A percentile compares a stretch with the other conserved stretches of the same genome.
phyloP scores from a whole-genome alignment of 768 basidiomycete species.

The Crassisporium funariophilum region DNA sequence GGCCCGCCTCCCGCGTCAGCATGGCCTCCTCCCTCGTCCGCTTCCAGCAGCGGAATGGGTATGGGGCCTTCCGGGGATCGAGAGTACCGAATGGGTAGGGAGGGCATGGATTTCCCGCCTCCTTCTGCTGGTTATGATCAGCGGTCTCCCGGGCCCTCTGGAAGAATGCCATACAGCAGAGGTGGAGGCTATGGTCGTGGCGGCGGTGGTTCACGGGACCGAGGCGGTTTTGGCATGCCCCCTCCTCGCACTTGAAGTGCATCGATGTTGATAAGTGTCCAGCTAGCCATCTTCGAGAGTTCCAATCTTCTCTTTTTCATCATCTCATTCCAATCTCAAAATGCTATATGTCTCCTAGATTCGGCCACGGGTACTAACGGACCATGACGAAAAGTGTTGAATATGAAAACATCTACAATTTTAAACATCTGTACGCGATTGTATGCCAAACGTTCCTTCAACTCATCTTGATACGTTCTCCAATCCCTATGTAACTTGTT shows the following conservation, averaged over 20 bases:
- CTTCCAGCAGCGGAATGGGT: slow-evolving; percentile 18
- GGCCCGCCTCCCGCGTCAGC: slow-evolving; percentile 15
- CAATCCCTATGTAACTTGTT: too few relatives aligned
- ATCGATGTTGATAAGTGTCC: too few relatives aligned
- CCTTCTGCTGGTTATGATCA: slow-evolving; percentile 37
- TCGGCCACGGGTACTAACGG: too few relatives aligned
- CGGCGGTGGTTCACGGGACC: slow-evolving; percentile 16
- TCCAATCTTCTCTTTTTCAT: too few relatives aligned
- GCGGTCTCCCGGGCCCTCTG: slow-evolving; percentile 32
- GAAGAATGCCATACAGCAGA: slow-evolving; percentile 17
- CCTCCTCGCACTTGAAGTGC: slow-evolving; percentile 6
- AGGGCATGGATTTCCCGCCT: slow-evolving; percentile 25
- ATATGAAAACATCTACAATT: too few relatives aligned
- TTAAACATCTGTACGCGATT: too few relatives aligned
- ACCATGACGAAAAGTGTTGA: too few relatives aligned
- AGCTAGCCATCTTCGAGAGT: too few relatives aligned
- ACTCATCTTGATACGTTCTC: too few relatives aligned
- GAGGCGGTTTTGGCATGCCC: slow-evolving; percentile 14
- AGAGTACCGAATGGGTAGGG: slow-evolving; percentile 32
- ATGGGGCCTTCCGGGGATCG: slow-evolving; percentile 34
- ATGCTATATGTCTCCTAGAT: too few relatives aligned
- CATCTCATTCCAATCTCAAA: too few relatives aligned
- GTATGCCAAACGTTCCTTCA: too few relatives aligned
- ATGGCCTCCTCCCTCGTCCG: slow-evolving; percentile 22
- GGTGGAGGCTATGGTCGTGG: slow-evolving; percentile 25